phyloP scores from a whole-genome alignment of 2,329 filamentous ascomycete species.

The Pleomassaria siparia region DNA sequence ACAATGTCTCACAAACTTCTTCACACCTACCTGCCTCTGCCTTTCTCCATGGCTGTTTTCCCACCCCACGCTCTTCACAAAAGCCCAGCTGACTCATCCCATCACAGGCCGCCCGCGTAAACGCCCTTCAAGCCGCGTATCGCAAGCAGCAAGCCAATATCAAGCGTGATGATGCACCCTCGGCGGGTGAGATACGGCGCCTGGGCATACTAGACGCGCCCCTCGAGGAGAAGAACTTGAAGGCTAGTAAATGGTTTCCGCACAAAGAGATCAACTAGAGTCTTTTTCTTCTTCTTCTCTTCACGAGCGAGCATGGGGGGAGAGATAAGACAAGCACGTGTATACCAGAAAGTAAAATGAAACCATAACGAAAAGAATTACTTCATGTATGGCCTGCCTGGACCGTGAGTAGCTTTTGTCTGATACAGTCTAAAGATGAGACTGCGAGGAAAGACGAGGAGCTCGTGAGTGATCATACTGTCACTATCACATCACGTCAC shows the following conservation, averaged over 20 bases:
- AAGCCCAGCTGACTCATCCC: slow-evolving; percentile 4
- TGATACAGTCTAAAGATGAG: too few relatives aligned
- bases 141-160: slow-evolving; percentile 73
- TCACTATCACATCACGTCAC: background rate
- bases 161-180: slow-evolving; percentile 77
- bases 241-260: slow-evolving; percentile 47
- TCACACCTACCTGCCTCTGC: background rate
- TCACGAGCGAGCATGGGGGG: background rate
- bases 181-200: slow-evolving; percentile 82
- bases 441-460: too few relatives aligned
- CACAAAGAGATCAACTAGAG: slow-evolving; percentile 43
- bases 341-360: background rate
- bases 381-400: too few relatives aligned
- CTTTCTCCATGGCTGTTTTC: background rate
- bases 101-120: slow-evolving; percentile 72
- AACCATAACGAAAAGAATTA: too few relatives aligned
- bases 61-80: background rate
- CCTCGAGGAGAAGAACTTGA: slow-evolving; percentile 69
- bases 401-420: too few relatives aligned
- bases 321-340: too few relatives aligned
- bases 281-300: too few relatives aligned
- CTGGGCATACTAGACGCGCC: slow-evolving; percentile 76
- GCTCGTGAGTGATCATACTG: background rate
- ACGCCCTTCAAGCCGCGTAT: slow-evolving; percentile 80
- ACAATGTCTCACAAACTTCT: background rate